Base-by-base conservation (phyloP, 2,329 filamentous ascomycete genomes). In the Colletotrichum sp. region DNA sequence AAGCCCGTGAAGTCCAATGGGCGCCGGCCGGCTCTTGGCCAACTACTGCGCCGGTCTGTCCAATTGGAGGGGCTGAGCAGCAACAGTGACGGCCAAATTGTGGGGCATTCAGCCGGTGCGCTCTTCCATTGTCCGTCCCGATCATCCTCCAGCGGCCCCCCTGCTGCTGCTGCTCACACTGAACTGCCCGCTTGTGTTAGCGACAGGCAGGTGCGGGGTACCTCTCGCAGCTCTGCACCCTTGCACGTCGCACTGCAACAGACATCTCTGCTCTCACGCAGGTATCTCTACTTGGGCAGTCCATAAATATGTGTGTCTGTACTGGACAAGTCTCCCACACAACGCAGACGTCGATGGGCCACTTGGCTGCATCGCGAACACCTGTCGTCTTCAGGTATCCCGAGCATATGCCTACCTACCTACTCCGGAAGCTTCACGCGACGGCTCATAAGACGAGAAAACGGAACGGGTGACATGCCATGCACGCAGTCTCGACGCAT, bases 121-220 rank as follows among this genome's bases (percentile, higher is more conserved):
- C 55, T 72, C 55, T 75, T 24, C 24, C 24, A 24, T 24, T 48
- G 62, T 62, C 62, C 73, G 30, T 75, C 30, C 63, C 38, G 58
- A 74, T 74, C 67, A 61, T 10, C 43, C 43, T 48, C 43, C 43
- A 48, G 43, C 43, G 43, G 6, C 28, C 26, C 58, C 56, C 55
- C 73, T 59, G 72, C 56, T 73, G 43, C 9, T 48, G 30, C 30
- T 32, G 34, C 43, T 48, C 43, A 21, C 43, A 48, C n/a, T 48
- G 16, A 64, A 34, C 62, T 48, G 36, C 18, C 30, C 24, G 36
- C 32, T 26, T 16, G 26, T 12, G 34, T 28, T 69, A 69, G 67
- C 34, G 56, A 62, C 58, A 36, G 69, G 69, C 58, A 58, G 69
- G 73, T 75, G 73, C 73, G 73, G 73, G 73, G 73, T 73, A 73